A percentile compares a stretch with the other conserved stretches of the same genome.
phyloP scores from a whole-genome alignment of 805 yeast genomes.

The Dipodascopsis tothii region DNA sequence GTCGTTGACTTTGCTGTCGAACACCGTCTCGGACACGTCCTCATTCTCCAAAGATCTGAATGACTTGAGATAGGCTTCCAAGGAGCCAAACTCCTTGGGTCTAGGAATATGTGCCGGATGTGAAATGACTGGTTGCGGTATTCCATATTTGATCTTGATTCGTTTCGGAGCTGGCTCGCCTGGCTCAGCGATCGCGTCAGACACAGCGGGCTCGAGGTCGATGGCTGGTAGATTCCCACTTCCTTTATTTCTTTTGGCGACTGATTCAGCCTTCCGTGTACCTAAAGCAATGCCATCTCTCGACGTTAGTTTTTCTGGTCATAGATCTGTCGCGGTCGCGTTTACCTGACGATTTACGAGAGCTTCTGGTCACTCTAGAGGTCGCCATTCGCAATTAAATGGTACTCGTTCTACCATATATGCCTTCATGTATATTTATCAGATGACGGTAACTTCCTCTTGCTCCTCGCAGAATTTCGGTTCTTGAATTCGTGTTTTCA shows the following conservation, averaged over 20 bases:
- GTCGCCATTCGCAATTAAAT: slow-evolving; percentile 14
- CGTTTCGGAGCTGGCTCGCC: slow-evolving; percentile 1
- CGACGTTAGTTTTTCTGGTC: too few relatives aligned
- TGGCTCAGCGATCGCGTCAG: neutral
- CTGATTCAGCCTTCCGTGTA: neutral
- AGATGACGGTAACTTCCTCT: neutral
- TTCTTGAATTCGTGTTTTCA: slow-evolving; percentile 2
- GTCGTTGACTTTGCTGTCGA: slow-evolving; percentile 45
- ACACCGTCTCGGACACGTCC: slow-evolving; percentile 55
- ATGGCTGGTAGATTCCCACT: neutral
- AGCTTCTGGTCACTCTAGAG: slow-evolving; percentile 11
- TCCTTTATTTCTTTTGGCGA: neutral
- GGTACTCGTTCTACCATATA: neutral
- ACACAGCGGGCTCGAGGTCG: too few relatives aligned
- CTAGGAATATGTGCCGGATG: slow-evolving; percentile 53
- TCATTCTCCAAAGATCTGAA: slow-evolving; percentile 52
- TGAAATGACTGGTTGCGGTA: slow-evolving; percentile 44
- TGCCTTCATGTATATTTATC: neutral
- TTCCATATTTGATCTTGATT: slow-evolving; percentile 19
- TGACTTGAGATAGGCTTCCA: slow-evolving; percentile 46
- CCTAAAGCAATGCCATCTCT: too few relatives aligned
- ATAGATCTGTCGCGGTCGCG: too few relatives aligned
- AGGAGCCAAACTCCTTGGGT: slow-evolving; percentile 37
- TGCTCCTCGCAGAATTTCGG: slow-evolving; percentile 2
- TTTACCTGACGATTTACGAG: neutral